Evolutionary conservation across 768 basidiomycete genomes (phyloP), one percentile per base, ranked within the genome.

Genomic region (Candolleomyces aberdarensis): DNA sequence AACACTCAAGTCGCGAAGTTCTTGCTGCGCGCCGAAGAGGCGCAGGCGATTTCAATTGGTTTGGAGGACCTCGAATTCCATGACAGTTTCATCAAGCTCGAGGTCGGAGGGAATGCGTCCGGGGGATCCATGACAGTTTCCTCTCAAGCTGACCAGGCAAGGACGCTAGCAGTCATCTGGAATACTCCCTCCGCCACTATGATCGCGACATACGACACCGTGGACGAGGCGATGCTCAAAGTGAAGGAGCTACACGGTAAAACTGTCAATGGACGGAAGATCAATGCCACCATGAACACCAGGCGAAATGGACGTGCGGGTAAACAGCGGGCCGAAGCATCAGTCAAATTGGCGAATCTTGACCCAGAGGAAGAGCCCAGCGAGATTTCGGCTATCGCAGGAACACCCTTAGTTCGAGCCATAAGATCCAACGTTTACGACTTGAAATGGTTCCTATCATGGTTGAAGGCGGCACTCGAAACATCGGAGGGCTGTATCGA

Each of bases 91-190:
- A 68, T 86, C 7, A 65, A 64, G 11, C 77, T 85, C 39, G 79
- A 80, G 62, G 70, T 81, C 40, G 71, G 73, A 46, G 68, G 77
- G 44, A 77, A 75, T 51, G 72, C 73, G 41, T 71, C 71, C 56
- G 59, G 73, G 8, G 75, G 75, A 44, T 74, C 76, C 9, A 83
- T 84, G 83, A 77, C 67, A 29, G 72, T 70, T 10, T 64, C 71
- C 3, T 29, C 52, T 1, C 15, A 48, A 1, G 22, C 10, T 5
- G 63, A 63, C 5, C 71, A 71, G 3, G 72, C 69, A 4, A 73
- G 81, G 13, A 72, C 76, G 43, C 66, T 87, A 51, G 77, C 76
- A 0, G 75, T 87, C 48, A 78, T 76, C 14, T 89, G 86, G 83
- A 74, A 70, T 6, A 70, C 72, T 0, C 85, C 85, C 1, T 81